These are phyloP conservation scores for Xylaria venustula DNA, from an alignment of 495 filamentous ascomycete genomes.

Conservation along the genomic window DNA sequence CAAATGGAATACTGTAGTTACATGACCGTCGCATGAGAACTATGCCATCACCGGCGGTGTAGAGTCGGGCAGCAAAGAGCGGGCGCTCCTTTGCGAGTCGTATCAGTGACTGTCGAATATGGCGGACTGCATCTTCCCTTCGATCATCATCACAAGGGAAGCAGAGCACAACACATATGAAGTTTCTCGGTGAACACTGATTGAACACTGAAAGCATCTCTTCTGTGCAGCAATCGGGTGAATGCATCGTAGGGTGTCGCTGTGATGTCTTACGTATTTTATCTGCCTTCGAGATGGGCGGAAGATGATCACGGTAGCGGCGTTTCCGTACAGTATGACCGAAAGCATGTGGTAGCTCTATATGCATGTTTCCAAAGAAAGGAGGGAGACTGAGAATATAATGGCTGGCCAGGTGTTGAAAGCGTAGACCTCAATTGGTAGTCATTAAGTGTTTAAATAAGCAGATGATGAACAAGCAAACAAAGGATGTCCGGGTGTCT, in stretches of 20 bases:
- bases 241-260: constrained; percentile 5
- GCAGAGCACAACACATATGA: constrained; percentile 34
- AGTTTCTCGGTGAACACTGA: constrained; percentile 33
- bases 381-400: background rate
- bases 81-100: constrained; percentile 26
- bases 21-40: constrained; percentile 27
- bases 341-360: constrained; percentile 3
- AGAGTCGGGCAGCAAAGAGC: constrained; percentile 34
- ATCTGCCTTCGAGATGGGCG: background rate
- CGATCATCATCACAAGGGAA: constrained; percentile 31
- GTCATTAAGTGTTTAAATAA: background rate
- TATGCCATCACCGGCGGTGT: constrained; percentile 23
- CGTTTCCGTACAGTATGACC: constrained; percentile 10
- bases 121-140: constrained; percentile 20
- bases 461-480: background rate
- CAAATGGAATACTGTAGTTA: constrained; percentile 27
- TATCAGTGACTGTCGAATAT: constrained; percentile 26
- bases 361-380: constrained; percentile 14
- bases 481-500: background rate
- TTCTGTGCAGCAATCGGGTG: constrained; percentile 4
- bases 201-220: constrained; percentile 34
- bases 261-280: constrained; percentile 7
- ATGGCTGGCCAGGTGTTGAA: background rate
- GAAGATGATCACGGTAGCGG: background rate
- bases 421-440: background rate